These are phyloP conservation scores for Aspergillus phoenicis DNA, from an alignment of 2,329 filamentous ascomycete genomes.

Conservation along the genomic window DNA sequence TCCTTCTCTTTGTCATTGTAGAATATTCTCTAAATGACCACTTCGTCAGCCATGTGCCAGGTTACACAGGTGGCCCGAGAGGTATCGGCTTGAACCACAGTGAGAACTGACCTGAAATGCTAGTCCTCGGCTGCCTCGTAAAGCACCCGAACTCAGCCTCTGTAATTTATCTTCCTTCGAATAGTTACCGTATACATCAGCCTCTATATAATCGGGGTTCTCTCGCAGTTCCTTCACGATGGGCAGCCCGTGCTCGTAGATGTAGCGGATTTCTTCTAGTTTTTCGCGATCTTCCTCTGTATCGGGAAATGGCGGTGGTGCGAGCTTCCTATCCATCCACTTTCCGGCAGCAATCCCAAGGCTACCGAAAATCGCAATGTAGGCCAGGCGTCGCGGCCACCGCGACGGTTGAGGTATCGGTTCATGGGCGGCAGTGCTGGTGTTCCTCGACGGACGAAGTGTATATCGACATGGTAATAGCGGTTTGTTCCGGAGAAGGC, in stretches of 20 bases:
- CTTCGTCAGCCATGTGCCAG: slow-evolving; percentile 20
- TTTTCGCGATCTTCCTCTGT: slow-evolving; percentile 36
- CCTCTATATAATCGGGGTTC: slow-evolving; percentile 44
- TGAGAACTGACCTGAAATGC: slow-evolving; percentile 42
- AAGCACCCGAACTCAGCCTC: slow-evolving; percentile 42
- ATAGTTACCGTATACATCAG: slow-evolving; percentile 41
- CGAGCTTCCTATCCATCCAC: slow-evolving; percentile 26
- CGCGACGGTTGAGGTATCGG: slow-evolving; percentile 25
- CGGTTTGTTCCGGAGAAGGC: slow-evolving; percentile 11
- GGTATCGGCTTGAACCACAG: background rate
- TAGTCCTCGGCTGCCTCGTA: slow-evolving; percentile 44
- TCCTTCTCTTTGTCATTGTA: slow-evolving; percentile 62
- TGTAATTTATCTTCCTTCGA: slow-evolving; percentile 37
- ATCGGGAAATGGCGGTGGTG: slow-evolving; percentile 35
- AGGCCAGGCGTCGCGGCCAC: slow-evolving; percentile 41
- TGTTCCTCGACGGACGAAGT: slow-evolving; percentile 19
- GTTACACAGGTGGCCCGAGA: background rate
- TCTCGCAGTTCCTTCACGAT: slow-evolving; percentile 42
- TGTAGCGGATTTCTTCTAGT: slow-evolving; percentile 32
- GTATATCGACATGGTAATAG: slow-evolving; percentile 10
- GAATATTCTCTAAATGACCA: slow-evolving; percentile 61
- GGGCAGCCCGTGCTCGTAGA: slow-evolving; percentile 38
- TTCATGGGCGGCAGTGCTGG: slow-evolving; percentile 24
- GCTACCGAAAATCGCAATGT: slow-evolving; percentile 37
- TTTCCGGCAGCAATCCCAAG: slow-evolving; percentile 34